Evolutionary conservation across 1,284 basidiomycete genomes (phyloP), one percentile per base, ranked within the genome.

Genomic region (Papiliotrema laurentii): DNA sequence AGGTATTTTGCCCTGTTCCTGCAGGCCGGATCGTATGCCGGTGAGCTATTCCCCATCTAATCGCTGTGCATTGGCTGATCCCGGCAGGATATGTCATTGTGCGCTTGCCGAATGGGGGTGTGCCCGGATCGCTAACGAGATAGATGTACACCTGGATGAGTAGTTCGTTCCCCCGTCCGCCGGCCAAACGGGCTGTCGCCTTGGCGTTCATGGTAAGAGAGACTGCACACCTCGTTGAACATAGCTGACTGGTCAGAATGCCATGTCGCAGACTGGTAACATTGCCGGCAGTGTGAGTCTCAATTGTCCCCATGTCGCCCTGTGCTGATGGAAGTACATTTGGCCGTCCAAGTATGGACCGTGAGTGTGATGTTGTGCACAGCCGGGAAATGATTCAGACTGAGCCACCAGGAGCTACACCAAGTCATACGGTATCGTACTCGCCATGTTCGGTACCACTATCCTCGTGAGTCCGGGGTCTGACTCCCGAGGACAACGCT

Each of bases 331-430:
- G 30, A 9, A 31, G 30, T 31, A 31, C 30, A 16, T 31, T 16
- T 31, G 30, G 30, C 30, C 30, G 30, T 16, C 30, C 16, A 16
- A 9, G 10, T 31, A 31, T 31, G 30, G 30, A 10, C 30, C 30
- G 30, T 31, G 16, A 31, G 30, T 31, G 16, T 31, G 30, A 31
- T 31, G 16, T 31, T 31, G 30, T 31, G 30, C 9, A 16, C 30
- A 10, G 10, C 10, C 9, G 30, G 69, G 75, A 84, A 77, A n/a
- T n/a, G n/a, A n/a, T n/a, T n/a, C n/a, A n/a, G n/a, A 26, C 64
- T 64, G 66, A 52, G 45, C 22, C 47, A 63, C 18, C 56, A 53
- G 28, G 55, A 51, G 18, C 11, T 72, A 67, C 55, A 50, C 58
- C 43, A 59, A 63, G 19, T 65, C 65, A 4, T 72, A 71, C 57